Percentiles rank a stretch among this genome's conserved stretches.
phyloP scores from a whole-genome alignment of 345 rosid genomes.

The Noccaea caerulescens region DNA sequence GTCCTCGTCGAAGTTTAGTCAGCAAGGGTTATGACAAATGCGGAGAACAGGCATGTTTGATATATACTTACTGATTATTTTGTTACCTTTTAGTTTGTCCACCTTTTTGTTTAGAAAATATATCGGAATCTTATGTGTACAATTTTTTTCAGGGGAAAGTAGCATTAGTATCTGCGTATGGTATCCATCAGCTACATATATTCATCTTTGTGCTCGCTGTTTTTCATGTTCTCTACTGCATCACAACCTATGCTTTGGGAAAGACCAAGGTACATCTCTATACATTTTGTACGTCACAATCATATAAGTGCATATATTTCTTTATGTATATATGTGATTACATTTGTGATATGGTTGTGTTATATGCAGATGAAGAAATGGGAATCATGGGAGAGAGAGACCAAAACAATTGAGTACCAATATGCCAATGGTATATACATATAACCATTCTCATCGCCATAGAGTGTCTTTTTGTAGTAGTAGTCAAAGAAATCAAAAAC shows the following conservation, averaged over 20 bases:
- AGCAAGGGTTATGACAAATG: constrained; percentile 50
- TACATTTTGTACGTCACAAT: background rate
- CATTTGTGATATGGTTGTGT: constrained; percentile 12
- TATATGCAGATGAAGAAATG: constrained; percentile 81
- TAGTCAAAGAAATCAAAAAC: background rate
- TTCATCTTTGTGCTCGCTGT: constrained; percentile 81
- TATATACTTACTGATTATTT: background rate
- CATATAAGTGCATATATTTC: background rate
- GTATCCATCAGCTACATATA: constrained; percentile 76
- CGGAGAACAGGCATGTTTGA: constrained; percentile 44
- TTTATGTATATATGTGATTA: background rate
- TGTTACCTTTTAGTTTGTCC: background rate
- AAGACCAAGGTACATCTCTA: constrained; percentile 61
- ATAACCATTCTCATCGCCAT: constrained; percentile 11
- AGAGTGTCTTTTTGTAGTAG: background rate
- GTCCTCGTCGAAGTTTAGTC: constrained; percentile 57
- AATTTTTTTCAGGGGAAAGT: constrained; percentile 61
- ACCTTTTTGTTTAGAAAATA: background rate
- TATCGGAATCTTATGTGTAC: background rate
- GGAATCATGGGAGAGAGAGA: constrained; percentile 85
- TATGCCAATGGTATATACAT: constrained; percentile 65
- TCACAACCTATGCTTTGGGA: constrained; percentile 65
- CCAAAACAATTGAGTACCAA: constrained; percentile 80
- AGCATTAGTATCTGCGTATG: constrained; percentile 72
- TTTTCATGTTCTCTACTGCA: constrained; percentile 67